A percentile compares a stretch with the other conserved stretches of the same genome.
Conservation (phyloP, 345 rosid genomes). For the Lenwebbia sp. region DNA sequence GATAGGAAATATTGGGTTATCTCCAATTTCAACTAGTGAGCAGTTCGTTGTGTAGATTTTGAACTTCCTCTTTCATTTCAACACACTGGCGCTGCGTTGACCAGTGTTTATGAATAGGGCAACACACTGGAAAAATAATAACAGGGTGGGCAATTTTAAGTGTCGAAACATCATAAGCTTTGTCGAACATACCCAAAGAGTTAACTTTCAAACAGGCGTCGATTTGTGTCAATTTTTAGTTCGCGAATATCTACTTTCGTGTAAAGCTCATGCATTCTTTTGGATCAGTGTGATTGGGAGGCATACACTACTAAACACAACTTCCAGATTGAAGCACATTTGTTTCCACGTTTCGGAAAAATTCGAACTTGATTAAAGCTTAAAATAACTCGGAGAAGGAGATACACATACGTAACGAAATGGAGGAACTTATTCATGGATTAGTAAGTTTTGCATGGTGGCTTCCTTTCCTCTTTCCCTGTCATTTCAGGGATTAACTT, state of each 20-base stretch:
- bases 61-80: too few relatives aligned
- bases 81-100: not conserved
- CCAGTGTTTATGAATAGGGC: not conserved
- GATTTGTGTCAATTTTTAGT: not conserved
- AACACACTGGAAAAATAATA: too few relatives aligned
- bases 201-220: not conserved
- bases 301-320: too few relatives aligned
- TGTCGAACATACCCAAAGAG: not conserved
- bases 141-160: too few relatives aligned
- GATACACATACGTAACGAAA: not conserved
- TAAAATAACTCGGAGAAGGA: not conserved
- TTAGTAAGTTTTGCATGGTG: not conserved
- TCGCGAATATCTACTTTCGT: too few relatives aligned
- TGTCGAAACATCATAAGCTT: not conserved
- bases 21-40: not conserved
- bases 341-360: not conserved
- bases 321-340: too few relatives aligned
- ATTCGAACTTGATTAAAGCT: not conserved
- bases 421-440: not conserved
- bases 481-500: constrained; percentile 11
- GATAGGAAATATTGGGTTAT: not conserved
- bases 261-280: too few relatives aligned
- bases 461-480: not conserved
- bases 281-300: too few relatives aligned
- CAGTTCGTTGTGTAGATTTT: too few relatives aligned